phyloP scores from a whole-genome alignment of 345 rosid species.

The Citrus hindsii region DNA sequence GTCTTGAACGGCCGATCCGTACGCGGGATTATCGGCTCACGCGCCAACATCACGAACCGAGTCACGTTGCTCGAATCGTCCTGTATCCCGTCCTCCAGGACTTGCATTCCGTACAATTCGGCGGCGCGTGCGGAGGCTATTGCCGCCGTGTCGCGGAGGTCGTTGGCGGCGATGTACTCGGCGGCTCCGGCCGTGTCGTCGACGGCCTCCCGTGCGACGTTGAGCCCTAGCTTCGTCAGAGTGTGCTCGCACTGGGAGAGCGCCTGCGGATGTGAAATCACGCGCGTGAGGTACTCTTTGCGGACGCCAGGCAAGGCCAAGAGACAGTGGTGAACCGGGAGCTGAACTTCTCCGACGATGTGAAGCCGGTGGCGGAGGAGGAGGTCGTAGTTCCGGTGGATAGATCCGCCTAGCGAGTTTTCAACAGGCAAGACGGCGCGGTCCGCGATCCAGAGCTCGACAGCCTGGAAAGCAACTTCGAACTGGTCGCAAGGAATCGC shows the following conservation, averaged over 20 bases:
- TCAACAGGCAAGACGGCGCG: constrained; percentile 93
- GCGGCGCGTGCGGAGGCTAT: constrained; percentile 96
- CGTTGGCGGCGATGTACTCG: constrained; percentile 67
- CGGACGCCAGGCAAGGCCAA: constrained; percentile 86
- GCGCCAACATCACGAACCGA: constrained; percentile 89
- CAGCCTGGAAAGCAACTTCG: constrained; percentile 94
- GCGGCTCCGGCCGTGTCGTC: constrained; percentile 97
- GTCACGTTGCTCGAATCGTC: constrained; percentile 93
- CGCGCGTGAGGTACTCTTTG: constrained; percentile 71
- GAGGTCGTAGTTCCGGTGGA: constrained; percentile 91
- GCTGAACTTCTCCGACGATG: constrained; percentile 94
- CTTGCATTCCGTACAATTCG: constrained; percentile 70
- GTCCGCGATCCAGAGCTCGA: constrained; percentile 98
- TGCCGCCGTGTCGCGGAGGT: constrained; percentile 80
- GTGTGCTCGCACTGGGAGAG: constrained; percentile 91
- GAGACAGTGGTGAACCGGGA: constrained; percentile 92
- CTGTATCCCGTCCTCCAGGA: constrained; percentile 84
- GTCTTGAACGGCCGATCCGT: constrained; percentile 96
- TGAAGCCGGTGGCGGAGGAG: constrained; percentile 97
- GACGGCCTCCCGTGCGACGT: constrained; percentile 83
- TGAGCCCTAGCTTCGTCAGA: constrained; percentile 69
- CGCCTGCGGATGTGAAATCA: constrained; percentile 96
- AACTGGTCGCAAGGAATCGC: constrained; percentile 97
- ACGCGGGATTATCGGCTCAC: constrained; percentile 93
- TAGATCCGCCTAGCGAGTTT: constrained; percentile 94